Conservation (phyloP, 1,284 basidiomycete genomes). For the Tilletia walkeri region DNA sequence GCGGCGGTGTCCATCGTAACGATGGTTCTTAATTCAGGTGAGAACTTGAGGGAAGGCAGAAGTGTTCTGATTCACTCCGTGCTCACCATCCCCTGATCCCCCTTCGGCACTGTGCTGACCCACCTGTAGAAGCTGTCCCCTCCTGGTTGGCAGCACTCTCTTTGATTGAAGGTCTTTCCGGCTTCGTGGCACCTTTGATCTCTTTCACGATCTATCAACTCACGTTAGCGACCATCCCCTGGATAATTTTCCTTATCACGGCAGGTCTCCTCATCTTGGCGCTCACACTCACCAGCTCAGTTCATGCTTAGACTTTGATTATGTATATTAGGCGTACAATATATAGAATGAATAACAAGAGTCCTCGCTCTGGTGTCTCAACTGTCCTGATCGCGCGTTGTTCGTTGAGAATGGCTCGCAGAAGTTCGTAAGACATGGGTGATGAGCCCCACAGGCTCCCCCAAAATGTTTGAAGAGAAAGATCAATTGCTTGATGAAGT, state of each 20-base stretch:
- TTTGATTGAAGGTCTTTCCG: neutral
- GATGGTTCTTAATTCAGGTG: neutral
- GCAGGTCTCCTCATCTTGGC: neutral
- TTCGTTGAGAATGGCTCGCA: no score
- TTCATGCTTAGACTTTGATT: no score
- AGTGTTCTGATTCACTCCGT: neutral
- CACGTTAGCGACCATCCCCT: conserved; percentile 3
- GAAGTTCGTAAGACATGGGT: no score
- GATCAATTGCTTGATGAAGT: no score
- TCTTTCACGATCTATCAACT: conserved; percentile 1
- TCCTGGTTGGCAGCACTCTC: neutral
- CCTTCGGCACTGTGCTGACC: neutral
- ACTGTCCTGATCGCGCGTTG: no score
- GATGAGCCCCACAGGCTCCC: no score
- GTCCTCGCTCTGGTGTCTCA: no score
- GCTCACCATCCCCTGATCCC: no score
- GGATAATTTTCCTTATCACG: neutral
- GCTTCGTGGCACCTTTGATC: conserved; percentile 1
- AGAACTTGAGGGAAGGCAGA: neutral
- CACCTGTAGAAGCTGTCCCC: neutral
- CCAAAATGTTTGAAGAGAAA: no score
- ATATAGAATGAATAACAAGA: no score
- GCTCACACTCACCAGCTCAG: no score
- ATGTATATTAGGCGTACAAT: no score
- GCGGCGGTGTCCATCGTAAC: neutral